These are phyloP conservation scores for Cordyceps cateniannulata DNA, from an alignment of 2,329 filamentous ascomycete species.

Conservation along the genomic window DNA sequence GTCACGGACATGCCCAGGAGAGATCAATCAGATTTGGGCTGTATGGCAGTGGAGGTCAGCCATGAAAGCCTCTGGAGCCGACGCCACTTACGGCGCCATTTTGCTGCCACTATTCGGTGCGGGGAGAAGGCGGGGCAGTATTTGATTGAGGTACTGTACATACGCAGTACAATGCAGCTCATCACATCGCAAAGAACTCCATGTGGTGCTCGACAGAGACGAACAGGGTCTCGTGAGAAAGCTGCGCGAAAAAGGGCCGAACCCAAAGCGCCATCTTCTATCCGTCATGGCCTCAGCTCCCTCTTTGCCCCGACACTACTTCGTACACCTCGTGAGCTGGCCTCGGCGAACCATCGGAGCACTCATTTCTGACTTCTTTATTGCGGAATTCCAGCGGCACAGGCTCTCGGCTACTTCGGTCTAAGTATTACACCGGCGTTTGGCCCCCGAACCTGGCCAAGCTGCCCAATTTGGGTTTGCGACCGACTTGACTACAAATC, in stretches of 20 bases:
- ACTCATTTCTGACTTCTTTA: not conserved
- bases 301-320: not conserved
- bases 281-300: not conserved
- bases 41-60: not conserved
- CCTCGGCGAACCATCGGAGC: not conserved
- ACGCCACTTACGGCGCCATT: not conserved
- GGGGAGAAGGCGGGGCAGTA: not conserved
- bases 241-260: conserved; percentile 7
- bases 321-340: not conserved
- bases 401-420: not conserved
- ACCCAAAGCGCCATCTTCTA: conserved; percentile 5
- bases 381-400: not conserved
- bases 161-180: not conserved
- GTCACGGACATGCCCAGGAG: not conserved
- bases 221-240: not conserved
- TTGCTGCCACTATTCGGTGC: not conserved
- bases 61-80: not conserved
- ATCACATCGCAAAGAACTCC: not conserved
- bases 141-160: too few relatives aligned
- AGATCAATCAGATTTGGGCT: not conserved
- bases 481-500: not conserved
- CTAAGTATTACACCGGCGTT: not conserved
- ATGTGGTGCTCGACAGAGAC: not conserved
- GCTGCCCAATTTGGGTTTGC: not conserved
- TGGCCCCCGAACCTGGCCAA: not conserved